Conservation (phyloP, 805 yeast species). For the Yamadazyma sp. region DNA sequence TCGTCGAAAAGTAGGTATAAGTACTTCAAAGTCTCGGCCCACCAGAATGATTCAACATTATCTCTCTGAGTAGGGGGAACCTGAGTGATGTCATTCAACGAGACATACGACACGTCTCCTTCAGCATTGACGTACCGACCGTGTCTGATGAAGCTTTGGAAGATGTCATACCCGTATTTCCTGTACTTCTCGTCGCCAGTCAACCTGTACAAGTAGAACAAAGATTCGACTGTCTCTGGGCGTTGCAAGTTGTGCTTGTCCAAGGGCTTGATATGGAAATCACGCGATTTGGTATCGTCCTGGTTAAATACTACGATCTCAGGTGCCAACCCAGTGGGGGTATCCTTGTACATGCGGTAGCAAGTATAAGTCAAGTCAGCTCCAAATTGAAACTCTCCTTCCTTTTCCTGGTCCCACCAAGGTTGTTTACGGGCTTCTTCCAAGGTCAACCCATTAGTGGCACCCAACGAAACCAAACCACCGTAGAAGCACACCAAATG, state of each 20-base stretch:
- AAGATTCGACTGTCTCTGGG: conserved; percentile 91
- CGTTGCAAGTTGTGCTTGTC: conserved; percentile 88
- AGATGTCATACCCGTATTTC: conserved; percentile 87
- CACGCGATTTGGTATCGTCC: conserved; percentile 44
- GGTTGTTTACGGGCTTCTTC: conserved; percentile 53
- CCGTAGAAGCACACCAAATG: conserved; percentile 91
- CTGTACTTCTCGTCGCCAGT: conserved; percentile 81
- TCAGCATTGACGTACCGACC: conserved; percentile 46
- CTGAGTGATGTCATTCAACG: conserved; percentile 63
- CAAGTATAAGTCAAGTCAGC: conserved; percentile 78
- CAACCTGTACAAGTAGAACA: conserved; percentile 75
- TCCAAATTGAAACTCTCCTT: conserved; percentile 66
- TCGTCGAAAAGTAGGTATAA: conserved; percentile 76
- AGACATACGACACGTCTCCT: conserved; percentile 54
- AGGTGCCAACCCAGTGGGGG: conserved; percentile 77
- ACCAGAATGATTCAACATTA: conserved; percentile 91
- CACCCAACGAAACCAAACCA: conserved; percentile 84
- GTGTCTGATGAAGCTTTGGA: conserved; percentile 64
- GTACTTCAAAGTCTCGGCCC: conserved; percentile 89
- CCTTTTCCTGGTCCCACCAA: conserved; percentile 58
- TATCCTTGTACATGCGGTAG: conserved; percentile 76
- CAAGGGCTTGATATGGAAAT: conserved; percentile 64
- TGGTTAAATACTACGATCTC: conserved; percentile 85
- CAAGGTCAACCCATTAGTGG: conserved; percentile 70
- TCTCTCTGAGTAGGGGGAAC: conserved; percentile 57